Evolutionary conservation across 2,329 filamentous ascomycete genomes (phyloP), one percentile per base, ranked within the genome.

Genomic region (Paraphoma chrysanthemicola): DNA sequence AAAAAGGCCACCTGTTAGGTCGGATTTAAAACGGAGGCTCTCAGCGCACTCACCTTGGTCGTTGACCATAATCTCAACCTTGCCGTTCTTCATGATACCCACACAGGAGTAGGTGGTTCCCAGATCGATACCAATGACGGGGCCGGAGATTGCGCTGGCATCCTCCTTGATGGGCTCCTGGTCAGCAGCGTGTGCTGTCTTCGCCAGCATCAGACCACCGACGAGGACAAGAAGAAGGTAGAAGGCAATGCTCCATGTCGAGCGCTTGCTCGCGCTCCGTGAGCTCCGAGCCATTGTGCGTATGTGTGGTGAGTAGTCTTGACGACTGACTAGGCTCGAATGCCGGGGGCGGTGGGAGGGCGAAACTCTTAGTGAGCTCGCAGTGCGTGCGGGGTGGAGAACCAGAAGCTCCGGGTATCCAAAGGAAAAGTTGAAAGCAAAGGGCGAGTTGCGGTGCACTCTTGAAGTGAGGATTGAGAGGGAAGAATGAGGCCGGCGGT

Each of bases 61-160:
- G 74, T 79, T 79, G 70, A 74, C 74, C 63, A 79, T 75, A 64
- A 79, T 79, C 55, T 79, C 77, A 33, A 79, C 77, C 67, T 74
- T 74, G 51, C 76, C 76, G 57, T 73, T 73, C 71, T 78, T 78
- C 76, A 79, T 78, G 82, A 95, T 89, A 85, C 91, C 92, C 72
- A 96, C 91, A 80, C 92, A 96, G 66, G 90, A 94, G 88, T 96
- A 96, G 80, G 92, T 96, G 74, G 92, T 96, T 85, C 92, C 92
- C 81, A 96, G 79, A 85, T 96, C 92, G 82, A 96, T 96, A 88
- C 92, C 92, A 80, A 90, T 86, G 50, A 74, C 72, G 56, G 74
- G 73, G 53, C 74, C 75, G 17, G 67, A 59, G 56, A 77, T 65
- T 39, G 57, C 92, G 80, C 74, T 73, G 56, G 77, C 70, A 51